These are phyloP conservation scores for Tephrocybe rancida DNA, from an alignment of 768 basidiomycete species.

Conservation along the genomic window DNA sequence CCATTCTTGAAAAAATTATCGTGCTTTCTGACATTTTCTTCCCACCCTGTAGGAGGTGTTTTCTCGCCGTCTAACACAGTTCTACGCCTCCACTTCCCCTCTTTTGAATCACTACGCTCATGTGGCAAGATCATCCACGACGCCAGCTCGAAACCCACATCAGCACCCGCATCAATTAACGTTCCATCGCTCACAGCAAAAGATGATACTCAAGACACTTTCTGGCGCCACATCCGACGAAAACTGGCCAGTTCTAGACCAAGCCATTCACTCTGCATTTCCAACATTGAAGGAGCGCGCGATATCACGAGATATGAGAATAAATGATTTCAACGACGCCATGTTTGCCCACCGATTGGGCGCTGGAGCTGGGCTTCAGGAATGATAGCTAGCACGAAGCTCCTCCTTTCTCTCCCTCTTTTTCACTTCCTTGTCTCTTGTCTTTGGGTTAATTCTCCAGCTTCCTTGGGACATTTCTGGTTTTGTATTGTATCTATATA, in stretches of 20 bases:
- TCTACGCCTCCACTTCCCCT: constrained; percentile 81
- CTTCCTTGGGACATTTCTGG: background rate
- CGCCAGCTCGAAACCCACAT: constrained; percentile 29
- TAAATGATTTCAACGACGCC: constrained; percentile 58
- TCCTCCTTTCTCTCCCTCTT: background rate
- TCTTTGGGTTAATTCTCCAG: background rate
- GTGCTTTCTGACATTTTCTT: constrained; percentile 6
- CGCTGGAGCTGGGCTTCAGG: constrained; percentile 16
- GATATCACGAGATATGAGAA: constrained; percentile 40
- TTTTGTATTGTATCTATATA: constrained; percentile 19
- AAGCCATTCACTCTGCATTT: constrained; percentile 55
- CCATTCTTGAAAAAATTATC: background rate
- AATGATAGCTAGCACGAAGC: background rate
- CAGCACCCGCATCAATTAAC: constrained; percentile 56
- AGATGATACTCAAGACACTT: constrained; percentile 59
- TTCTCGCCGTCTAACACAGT: constrained; percentile 71
- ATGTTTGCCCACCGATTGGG: constrained; percentile 37
- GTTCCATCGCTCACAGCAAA: constrained; percentile 44
- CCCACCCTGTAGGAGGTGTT: constrained; percentile 64
- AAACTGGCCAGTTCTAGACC: constrained; percentile 86
- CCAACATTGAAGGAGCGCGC: constrained; percentile 58
- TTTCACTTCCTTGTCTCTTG: constrained; percentile 3
- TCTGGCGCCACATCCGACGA: constrained; percentile 81
- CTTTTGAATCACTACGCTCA: constrained; percentile 69
- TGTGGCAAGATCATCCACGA: constrained; percentile 26